Evolutionary conservation across 108 stramenopile genomes (phyloP), one percentile per base, ranked within the genome.

Genomic region (Heterococcus sp.): DNA sequence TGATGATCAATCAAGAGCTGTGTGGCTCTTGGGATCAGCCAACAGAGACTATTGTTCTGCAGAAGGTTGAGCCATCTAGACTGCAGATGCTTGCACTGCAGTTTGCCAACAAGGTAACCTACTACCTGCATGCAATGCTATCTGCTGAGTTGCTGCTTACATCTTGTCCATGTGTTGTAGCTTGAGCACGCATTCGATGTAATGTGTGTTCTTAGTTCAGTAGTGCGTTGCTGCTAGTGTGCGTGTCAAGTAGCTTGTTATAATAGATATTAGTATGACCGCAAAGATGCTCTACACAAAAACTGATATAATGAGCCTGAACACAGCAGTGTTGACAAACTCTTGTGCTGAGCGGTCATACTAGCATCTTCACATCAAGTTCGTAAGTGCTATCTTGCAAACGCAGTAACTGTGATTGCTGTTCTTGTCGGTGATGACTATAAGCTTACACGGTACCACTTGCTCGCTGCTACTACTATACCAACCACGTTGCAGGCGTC

Each of bases 1-100:
- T 99, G 95, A 97, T 99, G 88, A 95, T 98, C 91, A 93, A 94
- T 76, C 88, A 92, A 37, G 96, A 99, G 76, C 86, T 99, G 26
- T 85, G 87, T 79, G 98, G 95, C n/a, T 91, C 90, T 72, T 97
- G 96, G 98, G 96, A 97, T 85, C 94, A 96, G 86, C 93, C 94
- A n/a, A 96, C 98, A 28, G 93, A 94, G 73, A 95, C 96, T 5
- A 92, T 97, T 75, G 94, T 99, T 27, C 74, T 89, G 1, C 85
- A 95, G 84, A 87, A 92, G 38, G 93, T 92, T 73, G 93, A 97
- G 68, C 90, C 94, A 4, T 92, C 91, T 65, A 87, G 89, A 0
- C 83, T 99, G 27, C 98, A 99, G 89, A 72, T 91, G 37, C 91
- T 95, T 78, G 95, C 98, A 3, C 88, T 97, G 33, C 92, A 93